A percentile compares a stretch with the other conserved stretches of the same genome.
Conservation (phyloP, 2,329 filamentous ascomycete genomes). For the Paecilomyces sp. region DNA sequence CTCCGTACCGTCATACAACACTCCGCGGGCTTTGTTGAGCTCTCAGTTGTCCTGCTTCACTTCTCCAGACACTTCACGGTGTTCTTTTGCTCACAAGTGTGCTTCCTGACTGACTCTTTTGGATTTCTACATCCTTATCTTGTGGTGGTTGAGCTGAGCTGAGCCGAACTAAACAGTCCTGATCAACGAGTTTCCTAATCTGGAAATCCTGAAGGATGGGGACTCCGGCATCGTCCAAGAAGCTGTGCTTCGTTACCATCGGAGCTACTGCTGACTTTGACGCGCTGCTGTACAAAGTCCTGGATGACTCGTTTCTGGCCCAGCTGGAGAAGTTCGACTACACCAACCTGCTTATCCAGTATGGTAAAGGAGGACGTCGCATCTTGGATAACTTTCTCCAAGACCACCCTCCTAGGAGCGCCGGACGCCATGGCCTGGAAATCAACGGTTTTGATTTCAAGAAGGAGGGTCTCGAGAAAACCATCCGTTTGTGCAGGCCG, state of each 20-base stretch:
- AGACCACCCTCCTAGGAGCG: slow-evolving; percentile 15
- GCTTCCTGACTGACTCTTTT: not conserved
- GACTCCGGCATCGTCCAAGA: slow-evolving; percentile 13
- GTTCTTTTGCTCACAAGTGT: not conserved
- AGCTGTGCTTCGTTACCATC: slow-evolving; percentile 74
- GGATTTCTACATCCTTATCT: not conserved
- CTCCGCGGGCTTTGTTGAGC: not conserved
- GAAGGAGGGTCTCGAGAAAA: slow-evolving; percentile 47
- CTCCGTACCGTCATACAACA: not conserved
- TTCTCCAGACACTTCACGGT: not conserved
- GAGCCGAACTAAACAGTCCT: not conserved
- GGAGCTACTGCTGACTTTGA: slow-evolving; percentile 85
- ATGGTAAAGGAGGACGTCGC: slow-evolving; percentile 59
- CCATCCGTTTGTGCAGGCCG: slow-evolving; percentile 51
- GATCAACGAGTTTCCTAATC: not conserved
- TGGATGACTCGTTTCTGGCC: slow-evolving; percentile 56
- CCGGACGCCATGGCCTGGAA: slow-evolving; percentile 33
- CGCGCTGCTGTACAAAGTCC: slow-evolving; percentile 58
- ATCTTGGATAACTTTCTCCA: slow-evolving; percentile 42
- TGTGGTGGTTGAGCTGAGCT: not conserved
- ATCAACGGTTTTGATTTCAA: slow-evolving; percentile 63
- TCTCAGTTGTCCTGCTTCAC: not conserved
- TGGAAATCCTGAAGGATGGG: not conserved
- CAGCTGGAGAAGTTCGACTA: slow-evolving; percentile 55
- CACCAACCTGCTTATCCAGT: slow-evolving; percentile 70